These are phyloP conservation scores for Cyclostephanos tholiformis DNA, from an alignment of 108 stramenopile species.

Conservation along the genomic window DNA sequence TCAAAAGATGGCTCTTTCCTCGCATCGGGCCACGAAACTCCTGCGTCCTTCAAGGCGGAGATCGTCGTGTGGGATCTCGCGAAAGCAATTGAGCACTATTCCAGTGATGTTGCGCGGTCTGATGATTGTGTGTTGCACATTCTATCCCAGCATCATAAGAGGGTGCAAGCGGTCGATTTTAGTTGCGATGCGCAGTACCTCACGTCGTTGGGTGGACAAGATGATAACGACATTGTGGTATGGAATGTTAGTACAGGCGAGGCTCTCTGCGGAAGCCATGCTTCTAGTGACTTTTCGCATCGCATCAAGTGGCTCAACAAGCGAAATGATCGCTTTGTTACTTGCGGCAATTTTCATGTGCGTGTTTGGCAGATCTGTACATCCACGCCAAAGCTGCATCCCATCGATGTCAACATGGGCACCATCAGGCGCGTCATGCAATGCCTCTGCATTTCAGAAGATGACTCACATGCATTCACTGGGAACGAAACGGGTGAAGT, in stretches of 20 bases:
- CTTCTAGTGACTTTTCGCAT: conserved; percentile 69
- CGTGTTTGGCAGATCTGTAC: conserved; percentile 82
- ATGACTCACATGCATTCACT: conserved; percentile 74
- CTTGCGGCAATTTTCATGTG: conserved; percentile 75
- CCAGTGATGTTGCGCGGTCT: conserved; percentile 27
- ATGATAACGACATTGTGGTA: conserved; percentile 91
- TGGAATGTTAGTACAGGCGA: conserved; percentile 74
- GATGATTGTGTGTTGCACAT: conserved; percentile 63
- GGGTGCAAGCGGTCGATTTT: conserved; percentile 70
- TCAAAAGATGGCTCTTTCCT: conserved; percentile 67
- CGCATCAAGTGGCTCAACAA: conserved; percentile 75
- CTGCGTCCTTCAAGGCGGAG: conserved; percentile 61
- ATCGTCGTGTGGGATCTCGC: conserved; percentile 79
- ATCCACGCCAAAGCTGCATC: conserved; percentile 76
- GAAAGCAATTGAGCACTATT: conserved; percentile 50
- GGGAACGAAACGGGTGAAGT: conserved; percentile 90
- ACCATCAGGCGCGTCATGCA: conserved; percentile 69
- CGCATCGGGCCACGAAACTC: conserved; percentile 75
- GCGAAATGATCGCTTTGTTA: conserved; percentile 83
- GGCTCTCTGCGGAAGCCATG: conserved; percentile 78
- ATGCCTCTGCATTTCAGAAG: conserved; percentile 74
- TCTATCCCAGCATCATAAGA: conserved; percentile 73
- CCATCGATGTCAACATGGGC: conserved; percentile 82
- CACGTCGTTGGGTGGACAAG: conserved; percentile 78
- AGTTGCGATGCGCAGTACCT: conserved; percentile 65